Evolutionary conservation across 805 yeast species (phyloP), one percentile per base, ranked within the genome.

Genomic region (Hanseniaspora guilliermondii): DNA sequence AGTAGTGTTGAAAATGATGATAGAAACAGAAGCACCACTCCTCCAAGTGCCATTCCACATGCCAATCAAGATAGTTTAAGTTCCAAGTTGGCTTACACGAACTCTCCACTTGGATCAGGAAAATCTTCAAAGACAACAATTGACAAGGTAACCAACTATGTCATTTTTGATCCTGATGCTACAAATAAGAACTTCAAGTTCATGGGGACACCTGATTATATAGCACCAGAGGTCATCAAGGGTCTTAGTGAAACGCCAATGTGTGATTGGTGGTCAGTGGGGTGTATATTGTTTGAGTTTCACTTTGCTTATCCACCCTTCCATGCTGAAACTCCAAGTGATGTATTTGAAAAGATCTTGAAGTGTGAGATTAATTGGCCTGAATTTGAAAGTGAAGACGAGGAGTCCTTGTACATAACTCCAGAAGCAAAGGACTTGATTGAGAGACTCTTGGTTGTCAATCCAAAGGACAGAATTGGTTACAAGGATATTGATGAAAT

Each of bases 181-280:
- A 73, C 76, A 1, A 55, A 60, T 36, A 78, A 76, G 52, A 71
- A 74, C 25, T 77, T 80, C 60, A 77, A 76, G 58, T 89, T 91
- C 62, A 95, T 88, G 33, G 99, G 99, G 0, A 93, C 99, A 0
- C 99, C 99, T 0, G 98, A 93, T 65, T 93, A 93, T 67, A 75
- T 94, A 39, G 95, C 99, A 0, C 99, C 99, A 0, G 99, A 93
- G 65, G 89, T 96, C 0, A 87, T 93, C 58, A 73, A 76, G 41
- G 97, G 97, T 39, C 73, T 76, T 1, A 83, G 85, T 0, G 96
- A 91, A 65, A 85, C 82, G 57, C 88, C 80, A 58, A 77, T 82
- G 27, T 58, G 68, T 58, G 71, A 68, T 60, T 81, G 98, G 98
- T 93, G 99, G 99, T 87, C 97, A 2, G 78, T 91, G 35, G 99